These are phyloP conservation scores for Elasticomyces elasticus DNA, from an alignment of 495 filamentous ascomycete species.

Conservation along the genomic window DNA sequence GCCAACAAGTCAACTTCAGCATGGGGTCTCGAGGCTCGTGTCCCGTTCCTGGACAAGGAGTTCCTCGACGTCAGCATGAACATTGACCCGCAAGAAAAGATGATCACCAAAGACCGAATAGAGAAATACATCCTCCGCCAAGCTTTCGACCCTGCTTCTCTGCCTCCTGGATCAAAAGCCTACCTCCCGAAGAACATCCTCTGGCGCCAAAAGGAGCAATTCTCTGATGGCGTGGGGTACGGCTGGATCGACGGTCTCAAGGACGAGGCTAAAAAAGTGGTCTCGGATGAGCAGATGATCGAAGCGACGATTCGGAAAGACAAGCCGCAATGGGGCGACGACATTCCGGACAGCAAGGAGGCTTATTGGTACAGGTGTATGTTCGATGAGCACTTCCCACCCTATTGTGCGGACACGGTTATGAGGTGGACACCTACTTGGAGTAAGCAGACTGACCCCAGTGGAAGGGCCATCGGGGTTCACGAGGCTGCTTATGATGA, in stretches of 20 bases:
- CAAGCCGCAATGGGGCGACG: conserved; percentile 85
- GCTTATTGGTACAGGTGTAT: conserved; percentile 97
- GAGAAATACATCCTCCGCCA: conserved; percentile 97
- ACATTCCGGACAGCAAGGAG: conserved; percentile 93
- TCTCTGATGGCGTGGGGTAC: conserved; percentile 95
- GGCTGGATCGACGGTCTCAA: conserved; percentile 98
- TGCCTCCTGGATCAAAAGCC: conserved; percentile 63
- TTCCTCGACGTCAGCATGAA: conserved; percentile 88
- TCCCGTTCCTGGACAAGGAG: conserved; percentile 94
- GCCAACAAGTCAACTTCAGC: conserved; percentile 99
- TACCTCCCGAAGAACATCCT: conserved; percentile 93
- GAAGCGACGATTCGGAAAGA: conserved; percentile 54
- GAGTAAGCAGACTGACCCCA: conserved; percentile 91
- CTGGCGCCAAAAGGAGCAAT: conserved; percentile 99
- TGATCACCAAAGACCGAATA: conserved; percentile 82
- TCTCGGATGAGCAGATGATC: conserved; percentile 85
- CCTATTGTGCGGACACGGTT: conserved; percentile 81
- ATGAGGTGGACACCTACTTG: conserved; percentile 97
- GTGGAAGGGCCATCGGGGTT: conserved; percentile 50
- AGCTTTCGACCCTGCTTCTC: conserved; percentile 77
- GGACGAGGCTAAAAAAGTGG: conserved; percentile 76
- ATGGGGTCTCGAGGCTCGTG: conserved; percentile 96
- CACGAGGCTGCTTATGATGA: conserved; percentile 17
- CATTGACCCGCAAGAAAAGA: conserved; percentile 87
- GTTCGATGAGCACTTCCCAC: conserved; percentile 98